These are phyloP conservation scores for Cytospora schulzeri DNA, from an alignment of 2,329 filamentous ascomycete genomes.

Conservation along the genomic window DNA sequence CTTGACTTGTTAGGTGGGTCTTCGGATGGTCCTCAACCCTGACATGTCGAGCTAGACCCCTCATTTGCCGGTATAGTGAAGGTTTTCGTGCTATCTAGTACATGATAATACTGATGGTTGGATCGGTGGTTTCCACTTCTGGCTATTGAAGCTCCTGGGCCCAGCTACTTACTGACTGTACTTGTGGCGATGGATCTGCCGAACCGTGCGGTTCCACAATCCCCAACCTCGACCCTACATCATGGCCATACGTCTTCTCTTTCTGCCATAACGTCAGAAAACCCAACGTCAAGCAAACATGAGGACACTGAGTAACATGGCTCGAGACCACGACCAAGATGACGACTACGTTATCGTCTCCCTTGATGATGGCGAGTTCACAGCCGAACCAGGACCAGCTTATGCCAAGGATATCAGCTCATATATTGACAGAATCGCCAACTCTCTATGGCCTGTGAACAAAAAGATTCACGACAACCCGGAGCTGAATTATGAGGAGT, in stretches of 20 bases:
- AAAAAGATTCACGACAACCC: conserved; percentile 55
- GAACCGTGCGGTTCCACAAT: not conserved
- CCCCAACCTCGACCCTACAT: not conserved
- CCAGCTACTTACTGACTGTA: not conserved
- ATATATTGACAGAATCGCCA: conserved; percentile 42
- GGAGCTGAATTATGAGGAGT: conserved; percentile 50
- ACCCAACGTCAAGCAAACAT: not conserved
- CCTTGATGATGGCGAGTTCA: not conserved
- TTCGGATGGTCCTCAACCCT: not conserved
- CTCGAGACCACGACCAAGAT: not conserved
- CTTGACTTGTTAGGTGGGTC: not conserved
- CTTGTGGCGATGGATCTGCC: not conserved
- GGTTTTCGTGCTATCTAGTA: not conserved
- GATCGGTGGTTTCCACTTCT: not conserved
- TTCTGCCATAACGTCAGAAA: not conserved
- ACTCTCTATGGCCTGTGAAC: conserved; percentile 47
- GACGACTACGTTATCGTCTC: conserved; percentile 9
- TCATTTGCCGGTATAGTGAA: not conserved
- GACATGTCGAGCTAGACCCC: not conserved
- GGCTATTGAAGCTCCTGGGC: not conserved
- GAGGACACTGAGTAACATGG: too few relatives aligned
- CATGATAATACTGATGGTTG: not conserved
- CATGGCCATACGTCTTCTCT: not conserved
- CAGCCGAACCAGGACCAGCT: not conserved
- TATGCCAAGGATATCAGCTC: conserved; percentile 42